Evolutionary conservation across 1,139 yeast genomes (phyloP).

Genomic region (Saccharomyces hybrid): DNA sequence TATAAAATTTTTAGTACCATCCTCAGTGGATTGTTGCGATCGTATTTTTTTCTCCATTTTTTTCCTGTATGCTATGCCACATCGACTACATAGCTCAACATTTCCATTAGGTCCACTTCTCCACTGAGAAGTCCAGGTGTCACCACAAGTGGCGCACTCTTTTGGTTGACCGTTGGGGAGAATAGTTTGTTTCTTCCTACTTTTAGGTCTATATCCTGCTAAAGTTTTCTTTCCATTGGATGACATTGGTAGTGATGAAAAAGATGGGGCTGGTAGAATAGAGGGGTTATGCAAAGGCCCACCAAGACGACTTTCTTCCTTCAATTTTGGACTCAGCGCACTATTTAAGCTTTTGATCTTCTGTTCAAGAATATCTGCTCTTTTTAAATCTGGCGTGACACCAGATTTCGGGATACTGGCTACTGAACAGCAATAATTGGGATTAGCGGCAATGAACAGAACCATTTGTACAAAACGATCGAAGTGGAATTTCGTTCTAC

Average conservation of each 20-base stretch:
- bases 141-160: not conserved
- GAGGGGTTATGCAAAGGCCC: not conserved
- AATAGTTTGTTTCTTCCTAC: conserved; percentile 14
- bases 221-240: not conserved
- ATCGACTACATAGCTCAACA: not conserved
- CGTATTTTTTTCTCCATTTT: not conserved
- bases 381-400: not conserved
- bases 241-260: not conserved
- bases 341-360: not conserved
- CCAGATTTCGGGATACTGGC: not conserved
- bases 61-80: not conserved
- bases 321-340: not conserved
- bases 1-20: not conserved
- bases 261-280: not conserved
- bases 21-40: not conserved
- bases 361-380: not conserved
- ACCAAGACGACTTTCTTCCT: not conserved
- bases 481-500: not conserved
- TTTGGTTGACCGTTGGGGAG: conserved; percentile 1
- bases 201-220: conserved; percentile 2
- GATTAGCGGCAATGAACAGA: not conserved
- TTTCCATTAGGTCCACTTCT: not conserved
- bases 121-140: conserved; percentile 1
- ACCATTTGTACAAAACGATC: not conserved
- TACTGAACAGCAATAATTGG: not conserved